These are phyloP conservation scores for Sanguinoderma infundibulare DNA, from an alignment of 1,284 basidiomycete species.

Conservation along the genomic window DNA sequence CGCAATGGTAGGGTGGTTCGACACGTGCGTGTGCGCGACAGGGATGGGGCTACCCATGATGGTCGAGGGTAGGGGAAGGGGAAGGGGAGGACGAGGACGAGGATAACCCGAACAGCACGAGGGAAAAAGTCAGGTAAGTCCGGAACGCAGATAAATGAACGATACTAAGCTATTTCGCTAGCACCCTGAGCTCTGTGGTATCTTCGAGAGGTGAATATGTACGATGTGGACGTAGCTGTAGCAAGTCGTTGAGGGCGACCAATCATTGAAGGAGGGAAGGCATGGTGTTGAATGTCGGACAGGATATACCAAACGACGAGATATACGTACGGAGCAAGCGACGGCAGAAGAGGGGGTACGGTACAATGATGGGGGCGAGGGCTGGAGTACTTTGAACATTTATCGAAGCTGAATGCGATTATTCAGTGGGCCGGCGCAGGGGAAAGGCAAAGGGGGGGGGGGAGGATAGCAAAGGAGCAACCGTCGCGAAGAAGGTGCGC, in stretches of 20 bases:
- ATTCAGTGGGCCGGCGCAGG: conserved; percentile 25
- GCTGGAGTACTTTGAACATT: conserved; percentile 13
- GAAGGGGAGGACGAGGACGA: not conserved
- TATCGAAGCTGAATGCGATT: conserved; percentile 27
- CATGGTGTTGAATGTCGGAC: conserved; percentile 1
- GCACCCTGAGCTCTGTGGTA: conserved; percentile 23
- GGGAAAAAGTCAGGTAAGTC: not conserved
- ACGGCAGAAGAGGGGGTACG: not conserved
- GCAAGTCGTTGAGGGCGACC: not conserved
- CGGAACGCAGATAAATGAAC: conserved; percentile 18
- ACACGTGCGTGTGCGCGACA: not conserved
- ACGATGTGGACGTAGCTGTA: conserved; percentile 20
- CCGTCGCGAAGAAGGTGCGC: conserved; percentile 20
- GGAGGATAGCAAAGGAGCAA: conserved; percentile 13
- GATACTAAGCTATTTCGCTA: conserved; percentile 21
- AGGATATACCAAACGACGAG: conserved; percentile 7
- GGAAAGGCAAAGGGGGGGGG: conserved; percentile 9
- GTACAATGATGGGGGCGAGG: not conserved
- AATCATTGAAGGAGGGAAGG: not conserved
- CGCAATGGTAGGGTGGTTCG: not conserved
- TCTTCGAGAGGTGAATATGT: conserved; percentile 24
- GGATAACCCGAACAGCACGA: not conserved
- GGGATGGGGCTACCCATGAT: not conserved
- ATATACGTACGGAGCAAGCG: conserved; percentile 14
- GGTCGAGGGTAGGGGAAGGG: not conserved